Evolutionary conservation across 139 green algal genomes (phyloP), one percentile per base, ranked within the genome.

Genomic region (Micromonas commoda): DNA sequence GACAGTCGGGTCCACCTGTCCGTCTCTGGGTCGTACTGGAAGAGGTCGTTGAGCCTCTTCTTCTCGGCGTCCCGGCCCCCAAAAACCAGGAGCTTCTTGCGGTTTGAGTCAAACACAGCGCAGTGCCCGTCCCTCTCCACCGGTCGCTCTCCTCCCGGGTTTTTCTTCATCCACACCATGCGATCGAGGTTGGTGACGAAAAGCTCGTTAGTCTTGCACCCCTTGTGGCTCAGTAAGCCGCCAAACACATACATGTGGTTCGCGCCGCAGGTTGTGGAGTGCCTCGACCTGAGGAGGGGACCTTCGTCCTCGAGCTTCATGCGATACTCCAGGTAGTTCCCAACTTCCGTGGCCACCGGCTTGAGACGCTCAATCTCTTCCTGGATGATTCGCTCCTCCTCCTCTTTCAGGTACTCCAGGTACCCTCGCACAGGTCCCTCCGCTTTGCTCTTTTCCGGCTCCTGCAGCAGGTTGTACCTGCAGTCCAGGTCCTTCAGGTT

Each of bases 291-390:
- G 9, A 93, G 85, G 87, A 85, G 90, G 63, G 86, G 87, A 9
- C 29, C 23, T 21, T 79, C 19, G 28, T 69, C 57, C 54, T 31
- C 86, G 23, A 85, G 34, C 37, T 87, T 86, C 69, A 87, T 85
- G 2, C 78, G 23, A 38, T 83, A 91, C 72, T 89, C 81, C 24
- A 79, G 84, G 64, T 76, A 91, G 1, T 28, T 80, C 67, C 82
- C 86, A 28, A 83, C 74, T 80, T 86, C 71, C 61, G 88, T 88
- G 26, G 90, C 91, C 23, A 96, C 90, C 5, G 92, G 92, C 63
- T 91, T 91, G 52, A 94, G 86, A 28, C 89, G 79, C 86, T 96
- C 91, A 64, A 96, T 87, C 87, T 96, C 91, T 82, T 92, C 88
- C 74, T 90, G 82, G 38, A 85, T 73, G 80, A 93, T 87, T 0